phyloP scores from a whole-genome alignment of 2,329 filamentous ascomycete species.

The Helotiales sp. region DNA sequence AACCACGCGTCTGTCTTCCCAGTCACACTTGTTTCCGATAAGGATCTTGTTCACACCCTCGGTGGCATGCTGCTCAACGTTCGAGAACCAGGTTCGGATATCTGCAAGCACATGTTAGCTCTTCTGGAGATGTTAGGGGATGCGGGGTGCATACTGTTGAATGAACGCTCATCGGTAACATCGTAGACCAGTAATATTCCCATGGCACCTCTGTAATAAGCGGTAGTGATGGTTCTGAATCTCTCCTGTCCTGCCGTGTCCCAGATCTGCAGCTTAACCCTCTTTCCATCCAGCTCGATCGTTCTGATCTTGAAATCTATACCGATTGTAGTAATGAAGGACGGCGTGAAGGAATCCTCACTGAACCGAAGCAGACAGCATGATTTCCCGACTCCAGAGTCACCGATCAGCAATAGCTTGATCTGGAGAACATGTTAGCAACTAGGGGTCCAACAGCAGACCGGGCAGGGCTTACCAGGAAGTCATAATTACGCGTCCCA shows the following conservation, averaged over 20 bases:
- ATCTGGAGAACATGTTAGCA: slow-evolving; percentile 49
- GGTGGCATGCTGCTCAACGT: slow-evolving; percentile 98
- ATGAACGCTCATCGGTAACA: slow-evolving; percentile 99
- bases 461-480: slow-evolving; percentile 68
- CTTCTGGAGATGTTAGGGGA: background rate
- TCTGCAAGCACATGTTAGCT: slow-evolving; percentile 58
- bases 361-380: slow-evolving; percentile 97
- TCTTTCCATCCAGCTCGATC: slow-evolving; percentile 98
- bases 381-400: slow-evolving; percentile 99
- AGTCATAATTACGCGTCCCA: slow-evolving; percentile 98
- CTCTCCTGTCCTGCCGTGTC: slow-evolving; percentile 98
- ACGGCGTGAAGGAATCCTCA: slow-evolving; percentile 99
- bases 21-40: slow-evolving; percentile 99
- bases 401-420: slow-evolving; percentile 99
- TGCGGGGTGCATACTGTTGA: slow-evolving; percentile 75
- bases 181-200: slow-evolving; percentile 97
- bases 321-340: slow-evolving; percentile 99
- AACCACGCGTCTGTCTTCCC: slow-evolving; percentile 97
- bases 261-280: slow-evolving; percentile 99
- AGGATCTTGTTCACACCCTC: slow-evolving; percentile 99
- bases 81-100: slow-evolving; percentile 99
- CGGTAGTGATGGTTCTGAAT: slow-evolving; percentile 98
- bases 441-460: background rate
- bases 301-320: slow-evolving; percentile 99
- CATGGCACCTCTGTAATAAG: slow-evolving; percentile 98